phyloP scores from a whole-genome alignment of 2,329 filamentous ascomycete genomes.

The Delphinella strobiligena region DNA sequence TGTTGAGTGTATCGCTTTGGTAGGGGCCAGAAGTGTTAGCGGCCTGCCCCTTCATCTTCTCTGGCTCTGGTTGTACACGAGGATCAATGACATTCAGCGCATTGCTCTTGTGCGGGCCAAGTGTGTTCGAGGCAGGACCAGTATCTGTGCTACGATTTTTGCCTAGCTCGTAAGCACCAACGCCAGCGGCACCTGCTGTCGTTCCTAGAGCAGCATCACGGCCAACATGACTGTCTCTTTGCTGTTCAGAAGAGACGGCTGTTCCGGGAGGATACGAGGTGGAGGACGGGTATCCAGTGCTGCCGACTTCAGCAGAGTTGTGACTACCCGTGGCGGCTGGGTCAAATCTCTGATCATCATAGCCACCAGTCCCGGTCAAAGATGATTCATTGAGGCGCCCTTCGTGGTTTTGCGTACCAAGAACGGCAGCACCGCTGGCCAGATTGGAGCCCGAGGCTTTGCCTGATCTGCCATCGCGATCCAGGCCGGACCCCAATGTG shows the following conservation, averaged over 20 bases:
- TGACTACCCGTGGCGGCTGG: constrained; percentile 3
- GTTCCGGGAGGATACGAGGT: not conserved
- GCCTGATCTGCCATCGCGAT: constrained; percentile 11
- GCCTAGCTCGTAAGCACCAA: constrained; percentile 3
- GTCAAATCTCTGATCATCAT: constrained; percentile 7
- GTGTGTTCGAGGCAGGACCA: constrained; percentile 7
- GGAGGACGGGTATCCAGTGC: constrained; percentile 1
- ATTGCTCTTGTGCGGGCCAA: constrained; percentile 9
- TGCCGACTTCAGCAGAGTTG: not conserved
- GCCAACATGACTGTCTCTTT: constrained; percentile 6
- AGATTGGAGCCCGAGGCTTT: constrained; percentile 18
- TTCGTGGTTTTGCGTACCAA: not conserved
- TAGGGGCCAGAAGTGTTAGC: constrained; percentile 10
- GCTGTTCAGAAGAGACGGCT: not conserved
- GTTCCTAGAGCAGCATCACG: constrained; percentile 21
- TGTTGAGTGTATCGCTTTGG: constrained; percentile 13
- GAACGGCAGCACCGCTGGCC: constrained; percentile 6
- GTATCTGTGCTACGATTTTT: constrained; percentile 6
- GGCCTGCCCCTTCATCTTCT: constrained; percentile 6
- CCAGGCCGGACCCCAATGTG: constrained; percentile 14
- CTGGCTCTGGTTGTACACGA: constrained; percentile 2
- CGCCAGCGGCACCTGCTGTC: constrained; percentile 20
- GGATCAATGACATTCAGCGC: constrained; percentile 7
- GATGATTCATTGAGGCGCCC: not conserved
- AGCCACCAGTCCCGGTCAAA: not conserved